Base-by-base conservation (phyloP, 2,329 filamentous ascomycete genomes). In the Kalmusia sp. region DNA sequence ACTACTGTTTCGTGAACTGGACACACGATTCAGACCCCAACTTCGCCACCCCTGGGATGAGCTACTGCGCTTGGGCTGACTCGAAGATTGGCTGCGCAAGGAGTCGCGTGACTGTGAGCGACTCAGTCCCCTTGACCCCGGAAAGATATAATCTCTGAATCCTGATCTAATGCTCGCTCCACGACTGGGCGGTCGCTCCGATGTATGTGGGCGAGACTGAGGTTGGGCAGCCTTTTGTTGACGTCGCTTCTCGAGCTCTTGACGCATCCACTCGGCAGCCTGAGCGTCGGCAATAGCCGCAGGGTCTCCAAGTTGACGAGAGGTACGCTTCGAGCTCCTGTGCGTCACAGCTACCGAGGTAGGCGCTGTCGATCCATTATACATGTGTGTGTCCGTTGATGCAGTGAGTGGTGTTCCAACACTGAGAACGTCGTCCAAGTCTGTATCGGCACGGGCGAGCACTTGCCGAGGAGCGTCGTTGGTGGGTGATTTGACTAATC, bases 181-280 rank as follows among this genome's bases (percentile, higher is more conserved):
- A 39, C 73, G 68, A 49, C 70, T 77, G 8, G 69, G 68, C 8
- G 70, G 60, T n/a, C 67, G 68, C 39, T 61, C 58, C n/a, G 67
- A 57, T 2, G 62, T 52, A 15, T 62, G 55, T 11, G 58, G 55
- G 24, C 60, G 59, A 22, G 59, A 49, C 21, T 62, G 63, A 19
- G 65, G 58, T 11, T 69, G 61, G 1, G 61, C 56, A 9, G 55
- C 51, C 6, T 62, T 51, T 14, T 66, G 58, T 17, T 64, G 61
- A 22, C 61, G 62, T 40, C 72, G 68, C 61, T 73, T 79, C 46
- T 77, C 77, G 27, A 75, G 60, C 55, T 79, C 76, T 30, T 67
- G 62, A 14, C 71, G 73, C 75, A 79, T 78, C 77, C 77, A 78
- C 33, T 78, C 76, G 3, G 71, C 66, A 33, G 76, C 71, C 12